phyloP scores from a whole-genome alignment of 1,139 yeast genomes.

The Nakaseomyces kungkrabaensis region DNA sequence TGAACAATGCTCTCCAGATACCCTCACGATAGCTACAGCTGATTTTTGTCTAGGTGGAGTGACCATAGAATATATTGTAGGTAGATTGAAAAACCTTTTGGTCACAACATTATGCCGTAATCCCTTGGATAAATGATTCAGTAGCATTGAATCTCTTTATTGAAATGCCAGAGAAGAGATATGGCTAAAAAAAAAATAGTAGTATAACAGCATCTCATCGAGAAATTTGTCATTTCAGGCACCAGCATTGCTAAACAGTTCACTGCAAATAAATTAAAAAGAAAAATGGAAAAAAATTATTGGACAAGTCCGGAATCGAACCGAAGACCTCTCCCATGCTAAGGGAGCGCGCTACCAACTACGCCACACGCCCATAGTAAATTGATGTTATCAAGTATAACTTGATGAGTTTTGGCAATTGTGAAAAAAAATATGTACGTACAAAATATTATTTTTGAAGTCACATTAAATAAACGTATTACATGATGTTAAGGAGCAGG shows the following conservation, averaged over 20 bases:
- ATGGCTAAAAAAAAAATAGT: background rate
- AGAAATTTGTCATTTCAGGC: background rate
- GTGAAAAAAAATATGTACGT: too few relatives aligned
- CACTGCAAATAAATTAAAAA: background rate
- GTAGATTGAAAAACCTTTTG: constrained; percentile 7
- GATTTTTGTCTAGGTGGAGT: constrained; percentile 65
- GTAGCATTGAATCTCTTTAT: too few relatives aligned
- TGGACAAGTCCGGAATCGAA: constrained; percentile 20
- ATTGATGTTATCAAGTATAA: background rate
- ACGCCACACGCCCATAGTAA: constrained; percentile 18
- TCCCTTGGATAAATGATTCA: too few relatives aligned
- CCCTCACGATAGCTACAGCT: constrained; percentile 78
- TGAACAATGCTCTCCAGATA: constrained; percentile 61
- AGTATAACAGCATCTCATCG: background rate
- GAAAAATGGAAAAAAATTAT: constrained; percentile 12
- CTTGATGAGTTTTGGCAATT: background rate
- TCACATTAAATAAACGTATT: too few relatives aligned
- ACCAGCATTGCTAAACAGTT: background rate
- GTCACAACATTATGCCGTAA: constrained; percentile 3
- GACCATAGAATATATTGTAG: constrained; percentile 85
- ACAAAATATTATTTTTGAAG: too few relatives aligned
- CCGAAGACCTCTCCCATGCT: constrained; percentile 21
- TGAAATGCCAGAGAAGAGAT: background rate
- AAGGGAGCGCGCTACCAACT: constrained; percentile 22
- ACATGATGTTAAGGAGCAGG: too few relatives aligned